These are phyloP conservation scores for Bacidia gigantensis DNA, from an alignment of 495 filamentous ascomycete species.

Conservation along the genomic window DNA sequence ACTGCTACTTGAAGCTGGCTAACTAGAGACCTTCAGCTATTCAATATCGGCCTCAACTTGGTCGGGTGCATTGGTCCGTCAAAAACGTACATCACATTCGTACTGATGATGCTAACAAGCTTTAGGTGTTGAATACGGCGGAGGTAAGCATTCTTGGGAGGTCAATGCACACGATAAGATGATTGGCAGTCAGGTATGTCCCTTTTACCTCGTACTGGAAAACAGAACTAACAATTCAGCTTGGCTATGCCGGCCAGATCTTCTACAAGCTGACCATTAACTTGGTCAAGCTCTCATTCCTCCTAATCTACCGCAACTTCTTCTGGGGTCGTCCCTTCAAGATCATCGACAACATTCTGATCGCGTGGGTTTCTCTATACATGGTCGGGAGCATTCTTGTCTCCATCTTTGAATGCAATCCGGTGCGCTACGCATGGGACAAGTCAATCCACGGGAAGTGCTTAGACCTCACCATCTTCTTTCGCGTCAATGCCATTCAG, in stretches of 20 bases:
- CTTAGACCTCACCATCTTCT: constrained; percentile 32
- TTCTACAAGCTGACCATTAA: constrained; percentile 26
- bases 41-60: too few species aligned
- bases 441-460: constrained; percentile 25
- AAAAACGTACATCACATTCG: too few species aligned
- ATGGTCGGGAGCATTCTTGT: constrained; percentile 29
- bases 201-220: neutral
- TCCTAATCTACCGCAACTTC: constrained; percentile 23
- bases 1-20: too few species aligned
- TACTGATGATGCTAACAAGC: constrained; percentile 8
- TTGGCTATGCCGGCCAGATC: constrained; percentile 26
- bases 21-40: too few species aligned
- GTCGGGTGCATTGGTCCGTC: too few species aligned
- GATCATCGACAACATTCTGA: constrained; percentile 25
- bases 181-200: constrained; percentile 8
- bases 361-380: constrained; percentile 27
- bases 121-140: constrained; percentile 11
- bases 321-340: constrained; percentile 21
- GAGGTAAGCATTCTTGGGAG: constrained; percentile 8
- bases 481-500: constrained; percentile 32
- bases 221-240: constrained; percentile 9
- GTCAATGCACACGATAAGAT: constrained; percentile 7
- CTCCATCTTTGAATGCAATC: constrained; percentile 33
- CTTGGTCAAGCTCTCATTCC: constrained; percentile 26
- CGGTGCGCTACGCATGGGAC: constrained; percentile 30